These are phyloP conservation scores for Cordyceps pruinosa DNA, from an alignment of 2,329 filamentous ascomycete genomes.

Conservation along the genomic window DNA sequence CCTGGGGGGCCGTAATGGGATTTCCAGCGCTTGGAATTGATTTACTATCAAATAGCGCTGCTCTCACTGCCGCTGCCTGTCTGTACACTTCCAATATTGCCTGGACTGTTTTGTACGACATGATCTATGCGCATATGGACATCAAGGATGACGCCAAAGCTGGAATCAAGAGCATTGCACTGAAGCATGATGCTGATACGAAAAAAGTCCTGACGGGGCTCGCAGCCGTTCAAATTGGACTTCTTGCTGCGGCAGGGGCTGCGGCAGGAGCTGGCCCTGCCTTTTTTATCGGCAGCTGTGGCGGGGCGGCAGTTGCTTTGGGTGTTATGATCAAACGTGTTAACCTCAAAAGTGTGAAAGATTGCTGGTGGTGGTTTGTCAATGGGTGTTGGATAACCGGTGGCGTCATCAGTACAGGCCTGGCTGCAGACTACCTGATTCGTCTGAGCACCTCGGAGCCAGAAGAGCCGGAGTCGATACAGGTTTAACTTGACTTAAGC, in stretches of 20 bases:
- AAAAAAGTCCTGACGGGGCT: constrained; percentile 68
- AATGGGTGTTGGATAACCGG: constrained; percentile 65
- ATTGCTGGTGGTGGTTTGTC: constrained; percentile 74
- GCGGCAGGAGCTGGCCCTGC: constrained; percentile 61
- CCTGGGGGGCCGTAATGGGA: constrained; percentile 83
- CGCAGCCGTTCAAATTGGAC: constrained; percentile 59
- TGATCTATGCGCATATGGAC: constrained; percentile 92
- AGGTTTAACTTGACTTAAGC: background rate
- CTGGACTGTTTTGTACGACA: constrained; percentile 86
- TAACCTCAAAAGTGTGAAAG: constrained; percentile 56
- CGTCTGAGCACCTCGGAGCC: constrained; percentile 33
- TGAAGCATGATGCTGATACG: constrained; percentile 70
- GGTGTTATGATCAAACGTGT: constrained; percentile 62
- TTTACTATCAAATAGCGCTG: constrained; percentile 55
- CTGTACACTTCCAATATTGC: constrained; percentile 74
- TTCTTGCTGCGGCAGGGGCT: constrained; percentile 63
- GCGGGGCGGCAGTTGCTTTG: constrained; percentile 54
- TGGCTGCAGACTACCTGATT: constrained; percentile 53
- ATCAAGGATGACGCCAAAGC: constrained; percentile 78
- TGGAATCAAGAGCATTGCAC: constrained; percentile 81
- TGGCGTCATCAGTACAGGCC: constrained; percentile 51
- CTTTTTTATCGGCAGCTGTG: constrained; percentile 62
- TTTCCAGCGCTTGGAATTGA: constrained; percentile 78
- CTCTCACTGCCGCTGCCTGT: constrained; percentile 57
- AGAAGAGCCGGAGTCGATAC: background rate